Evolutionary conservation across 768 basidiomycete genomes (phyloP), one percentile per base, ranked within the genome.

Genomic region (Rossbeevera mucosa): DNA sequence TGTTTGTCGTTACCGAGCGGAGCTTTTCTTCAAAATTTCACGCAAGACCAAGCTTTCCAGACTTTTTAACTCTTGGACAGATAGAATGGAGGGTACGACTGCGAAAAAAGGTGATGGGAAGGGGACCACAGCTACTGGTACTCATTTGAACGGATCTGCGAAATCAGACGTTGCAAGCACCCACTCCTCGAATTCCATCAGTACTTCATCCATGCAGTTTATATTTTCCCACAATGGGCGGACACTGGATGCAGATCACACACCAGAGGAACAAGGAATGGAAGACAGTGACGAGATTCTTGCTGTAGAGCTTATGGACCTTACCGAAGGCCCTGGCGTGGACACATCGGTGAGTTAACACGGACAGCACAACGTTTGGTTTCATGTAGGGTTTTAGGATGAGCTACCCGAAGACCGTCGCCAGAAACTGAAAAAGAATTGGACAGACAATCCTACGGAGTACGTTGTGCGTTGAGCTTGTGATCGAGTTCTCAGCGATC

Each of bases 11-110:
- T 92, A 92, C 66, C 87, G 91, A 42, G 89, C 91, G 4, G 91
- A 94, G 62, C 78, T 94, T 38, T 91, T 89, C 74, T 94, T 94
- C 81, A 93, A 91, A 70, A 90, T 94, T 58, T 89, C 88, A 8
- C 86, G 91, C 66, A 92, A 92, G 71, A 91, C 88, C 24, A 92
- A 91, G 65, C 75, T 94, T 29, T 83, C 85, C 50, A 79, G 86
- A 50, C 76, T 93, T 51, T 91, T 93, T 68, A 86, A 83, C 60
- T 87, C 90, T 26, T 93, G 91, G 90, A 90, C 88, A 24, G 88
- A 88, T 47, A 78, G 91, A 56, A 94, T 94, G 91, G 90, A 91
- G 65, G 72, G 74, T 56, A 72, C 73, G 9, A 70, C 67, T 20
- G 64, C 77, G 52, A 79, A 79, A 72, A 82, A 78, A 58, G 64